Percentiles rank a stretch among this genome's conserved stretches.
Conservation (phyloP, 1,139 yeast genomes). For the Zygosaccharomyces pseudobailii region DNA sequence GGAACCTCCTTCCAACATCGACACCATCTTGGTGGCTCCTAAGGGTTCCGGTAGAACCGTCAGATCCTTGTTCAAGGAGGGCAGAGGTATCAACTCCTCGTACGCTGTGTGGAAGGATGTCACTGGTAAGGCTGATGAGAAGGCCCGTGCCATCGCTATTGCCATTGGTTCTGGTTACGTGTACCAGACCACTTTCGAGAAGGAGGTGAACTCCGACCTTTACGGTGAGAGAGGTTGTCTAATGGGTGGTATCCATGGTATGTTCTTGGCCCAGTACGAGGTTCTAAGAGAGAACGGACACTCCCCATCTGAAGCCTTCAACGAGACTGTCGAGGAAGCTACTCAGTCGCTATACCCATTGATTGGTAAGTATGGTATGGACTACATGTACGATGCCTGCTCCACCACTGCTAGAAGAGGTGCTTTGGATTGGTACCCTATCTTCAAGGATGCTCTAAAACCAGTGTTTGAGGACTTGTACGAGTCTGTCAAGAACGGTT, state of each 20-base stretch:
- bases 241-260: conserved; percentile 99
- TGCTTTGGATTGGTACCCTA: conserved; percentile 99
- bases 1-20: conserved; percentile 90
- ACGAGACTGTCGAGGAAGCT: conserved; percentile 99
- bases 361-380: conserved; percentile 99
- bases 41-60: conserved; percentile 99
- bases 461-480: conserved; percentile 96
- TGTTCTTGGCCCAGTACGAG: conserved; percentile 99
- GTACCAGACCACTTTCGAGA: conserved; percentile 98
- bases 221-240: conserved; percentile 99
- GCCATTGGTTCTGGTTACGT: conserved; percentile 99
- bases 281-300: conserved; percentile 99
- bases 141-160: conserved; percentile 96
- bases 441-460: conserved; percentile 96
- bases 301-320: conserved; percentile 99
- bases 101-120: conserved; percentile 99
- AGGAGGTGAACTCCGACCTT: conserved; percentile 97
- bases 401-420: conserved; percentile 99
- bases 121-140: conserved; percentile 98
- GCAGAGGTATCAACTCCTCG: conserved; percentile 99
- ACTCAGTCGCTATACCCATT: conserved; percentile 99
- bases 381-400: conserved; percentile 99
- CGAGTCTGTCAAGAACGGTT: conserved; percentile 91
- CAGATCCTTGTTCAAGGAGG: conserved; percentile 98
- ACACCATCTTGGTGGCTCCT: conserved; percentile 98